phyloP scores from a whole-genome alignment of 768 basidiomycete genomes.

The Phallus indusiatus region DNA sequence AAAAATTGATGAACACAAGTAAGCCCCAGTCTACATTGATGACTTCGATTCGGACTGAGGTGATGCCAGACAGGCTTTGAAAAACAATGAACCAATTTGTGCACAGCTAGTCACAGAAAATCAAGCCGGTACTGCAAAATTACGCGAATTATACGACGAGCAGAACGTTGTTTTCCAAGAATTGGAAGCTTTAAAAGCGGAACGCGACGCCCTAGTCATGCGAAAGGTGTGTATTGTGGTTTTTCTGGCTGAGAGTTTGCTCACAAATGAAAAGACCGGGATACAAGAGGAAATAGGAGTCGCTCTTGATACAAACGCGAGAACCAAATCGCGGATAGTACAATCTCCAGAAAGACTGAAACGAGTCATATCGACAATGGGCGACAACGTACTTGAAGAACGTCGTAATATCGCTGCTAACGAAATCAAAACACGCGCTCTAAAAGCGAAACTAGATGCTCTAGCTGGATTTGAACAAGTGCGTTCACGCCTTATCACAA shows the following conservation, averaged over 20 bases:
- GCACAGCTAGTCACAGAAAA: conserved; percentile 54
- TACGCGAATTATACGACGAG: conserved; percentile 61
- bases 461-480: conserved; percentile 73
- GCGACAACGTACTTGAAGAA: conserved; percentile 54
- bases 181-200: conserved; percentile 61
- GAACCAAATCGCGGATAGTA: conserved; percentile 68
- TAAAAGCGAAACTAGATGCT: conserved; percentile 63
- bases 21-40: neutral
- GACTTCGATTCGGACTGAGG: neutral
- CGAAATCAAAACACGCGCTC: conserved; percentile 68
- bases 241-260: neutral
- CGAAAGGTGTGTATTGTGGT: conserved; percentile 40
- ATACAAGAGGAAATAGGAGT: conserved; percentile 51
- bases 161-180: conserved; percentile 52
- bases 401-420: conserved; percentile 54
- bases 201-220: conserved; percentile 53
- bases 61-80: conserved; percentile 43
- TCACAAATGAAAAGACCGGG: conserved; percentile 26
- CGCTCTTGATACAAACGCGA: conserved; percentile 49
- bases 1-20: neutral
- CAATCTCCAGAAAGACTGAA: conserved; percentile 88
- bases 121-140: conserved; percentile 46
- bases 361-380: conserved; percentile 73
- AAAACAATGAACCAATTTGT: conserved; percentile 61
- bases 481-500: conserved; percentile 2